Evolutionary conservation across 768 basidiomycete genomes (phyloP), one percentile per base, ranked within the genome.

Genomic region (Neoboletus magnificus): DNA sequence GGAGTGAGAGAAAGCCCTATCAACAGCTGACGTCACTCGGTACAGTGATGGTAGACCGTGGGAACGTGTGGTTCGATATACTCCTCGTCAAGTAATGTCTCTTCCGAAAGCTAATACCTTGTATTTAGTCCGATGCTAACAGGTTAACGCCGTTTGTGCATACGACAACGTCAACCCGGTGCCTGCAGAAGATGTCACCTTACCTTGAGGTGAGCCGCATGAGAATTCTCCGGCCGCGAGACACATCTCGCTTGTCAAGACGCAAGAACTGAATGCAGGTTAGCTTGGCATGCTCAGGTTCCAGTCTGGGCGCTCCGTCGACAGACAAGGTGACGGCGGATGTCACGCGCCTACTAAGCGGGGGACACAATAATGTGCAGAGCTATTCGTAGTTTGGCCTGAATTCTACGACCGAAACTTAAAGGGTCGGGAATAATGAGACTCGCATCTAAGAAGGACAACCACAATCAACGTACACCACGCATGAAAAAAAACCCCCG

Each of bases 261-360:
- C 76, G n/a, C n/a, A n/a, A n/a, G n/a, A n/a, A n/a, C n/a, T n/a
- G n/a, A 43, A 96, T 73, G 69, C 98, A 94, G 0, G 94, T 96
- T 39, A 98, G 75, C 66, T 87, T 91, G 23, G 86, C 79, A 49
- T 97, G 84, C 52, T 81, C 73, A 3, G 96, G 76, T 51, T 80
- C 81, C 12, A 79, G n/a, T n/a, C n/a, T n/a, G n/a, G n/a, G n/a
- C n/a, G n/a, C n/a, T n/a, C n/a, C n/a, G n/a, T n/a, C n/a, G n/a
- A n/a, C n/a, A n/a, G n/a, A n/a, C n/a, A n/a, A n/a, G n/a, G n/a
- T n/a, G n/a, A n/a, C n/a, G n/a, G n/a, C n/a, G n/a, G n/a, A n/a
- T n/a, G n/a, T n/a, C n/a, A n/a, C n/a, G n/a, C n/a, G n/a, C n/a
- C n/a, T n/a, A n/a, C n/a, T n/a, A n/a, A n/a, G n/a, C n/a, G n/a